Conservation (phyloP, 2,329 filamentous ascomycete genomes). For the Nannizzia gypsea region DNA sequence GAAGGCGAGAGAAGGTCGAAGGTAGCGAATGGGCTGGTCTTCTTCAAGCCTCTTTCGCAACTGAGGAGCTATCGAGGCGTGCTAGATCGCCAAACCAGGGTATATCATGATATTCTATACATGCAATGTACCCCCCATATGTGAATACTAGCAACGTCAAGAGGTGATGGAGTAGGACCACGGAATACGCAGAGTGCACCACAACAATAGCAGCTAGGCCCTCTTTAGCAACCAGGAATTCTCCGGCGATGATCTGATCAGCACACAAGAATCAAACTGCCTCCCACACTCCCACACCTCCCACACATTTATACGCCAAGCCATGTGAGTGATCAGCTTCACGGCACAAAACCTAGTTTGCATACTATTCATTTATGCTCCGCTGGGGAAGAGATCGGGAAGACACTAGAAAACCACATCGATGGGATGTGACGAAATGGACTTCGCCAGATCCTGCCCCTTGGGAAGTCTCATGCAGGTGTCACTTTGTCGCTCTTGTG, state of each 20-base stretch:
- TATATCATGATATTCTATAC: background rate
- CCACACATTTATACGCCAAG: slow-evolving; percentile 1
- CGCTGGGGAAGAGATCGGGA: background rate
- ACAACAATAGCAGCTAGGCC: background rate
- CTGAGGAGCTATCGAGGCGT: background rate
- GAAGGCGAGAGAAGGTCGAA: background rate
- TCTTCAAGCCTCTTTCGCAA: slow-evolving; percentile 2
- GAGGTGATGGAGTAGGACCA: background rate
- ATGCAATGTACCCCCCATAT: background rate
- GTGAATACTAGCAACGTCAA: background rate
- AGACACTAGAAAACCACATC: slow-evolving; percentile 2
- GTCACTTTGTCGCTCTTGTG: background rate
- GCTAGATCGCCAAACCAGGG: background rate
- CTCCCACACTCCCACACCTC: background rate
- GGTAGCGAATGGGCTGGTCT: background rate
- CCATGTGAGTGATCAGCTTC: slow-evolving; percentile 4
- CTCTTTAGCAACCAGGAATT: background rate
- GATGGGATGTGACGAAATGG: slow-evolving; percentile 3
- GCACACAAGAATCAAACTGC: background rate
- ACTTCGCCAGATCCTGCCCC: background rate
- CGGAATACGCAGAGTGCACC: background rate
- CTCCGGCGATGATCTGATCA: slow-evolving; percentile 2
- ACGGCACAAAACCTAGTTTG: slow-evolving; percentile 2
- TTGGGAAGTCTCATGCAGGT: background rate
- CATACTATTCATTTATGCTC: background rate